Evolutionary conservation across 306 rosid species (phyloP), one percentile per base, ranked within the genome.

Genomic region (Argentina anserina): DNA sequence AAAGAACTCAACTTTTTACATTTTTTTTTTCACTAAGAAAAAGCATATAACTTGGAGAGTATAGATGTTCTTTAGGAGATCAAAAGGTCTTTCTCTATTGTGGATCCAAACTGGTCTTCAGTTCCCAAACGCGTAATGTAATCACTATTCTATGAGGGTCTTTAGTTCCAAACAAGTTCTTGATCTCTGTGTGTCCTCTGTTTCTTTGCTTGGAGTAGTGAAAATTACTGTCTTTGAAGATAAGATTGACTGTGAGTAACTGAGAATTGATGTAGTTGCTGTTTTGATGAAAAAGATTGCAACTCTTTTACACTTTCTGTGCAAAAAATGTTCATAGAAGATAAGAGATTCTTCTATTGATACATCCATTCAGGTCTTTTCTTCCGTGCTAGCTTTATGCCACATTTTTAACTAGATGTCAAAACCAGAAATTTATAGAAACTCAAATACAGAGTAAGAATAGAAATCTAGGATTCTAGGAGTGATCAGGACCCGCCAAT

Each of bases 401-500:
- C 21, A 59, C 40, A 29, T 59, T 29, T 39, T 59, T 29, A 34
- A 74, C 61, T 7, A 60, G 29, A 63, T 61, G 71, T 72, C 34
- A 5, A 0, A 55, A 53, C 8, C 33, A 34, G 56, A 45, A 66
- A 31, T 73, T 47, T 33, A 33, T 42, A 33, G 50, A 59, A 58
- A 59, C 2, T 60, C 45, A 14, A 5, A 9, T 31, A 18, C 36
- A 20, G 40, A 45, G 9, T 2, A 6, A 25, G 31, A 64, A 42
- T 64, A 4, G 31, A 14, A 62, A 39, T 62, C 65, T 31, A 59
- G 65, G 65, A 59, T 43, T 43, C 18, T 4, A 43, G 49, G 49
- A 14, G 67, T 34, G 47, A 58, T 62, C 43, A 18, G 70, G 74
- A 37, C 65, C 78, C 72, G 60, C 46, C 47, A 25, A 5, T 65